Conservation (phyloP, 2,329 filamentous ascomycete genomes). For the Sporothrix mexicana region DNA sequence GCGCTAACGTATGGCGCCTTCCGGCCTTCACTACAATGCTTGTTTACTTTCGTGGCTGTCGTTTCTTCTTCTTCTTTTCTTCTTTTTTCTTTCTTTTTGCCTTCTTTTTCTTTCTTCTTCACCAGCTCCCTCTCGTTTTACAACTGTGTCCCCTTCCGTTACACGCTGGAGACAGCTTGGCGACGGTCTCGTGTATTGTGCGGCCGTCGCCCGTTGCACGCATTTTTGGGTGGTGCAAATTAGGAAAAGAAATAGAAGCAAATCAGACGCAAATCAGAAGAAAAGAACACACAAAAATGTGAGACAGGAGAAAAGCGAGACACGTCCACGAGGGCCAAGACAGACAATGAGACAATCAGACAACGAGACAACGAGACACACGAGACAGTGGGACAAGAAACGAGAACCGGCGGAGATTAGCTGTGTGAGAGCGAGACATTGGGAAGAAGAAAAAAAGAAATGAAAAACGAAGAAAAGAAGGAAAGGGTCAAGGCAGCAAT, state of each 20-base stretch:
- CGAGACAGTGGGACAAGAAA: conserved; percentile 10
- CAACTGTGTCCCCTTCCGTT: not conserved
- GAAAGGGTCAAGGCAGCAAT: no score
- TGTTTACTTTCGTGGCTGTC: conserved; percentile 9
- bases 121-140: no score
- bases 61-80: not conserved
- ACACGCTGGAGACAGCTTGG: not conserved
- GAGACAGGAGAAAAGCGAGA: conserved; percentile 3
- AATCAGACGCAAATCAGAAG: not conserved
- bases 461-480: not conserved
- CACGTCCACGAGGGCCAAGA: conserved; percentile 20
- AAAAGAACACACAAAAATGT: not conserved
- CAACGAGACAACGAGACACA: not conserved
- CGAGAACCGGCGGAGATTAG: conserved; percentile 7
- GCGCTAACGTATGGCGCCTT: not conserved
- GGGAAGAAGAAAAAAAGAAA: not conserved
- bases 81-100: not conserved
- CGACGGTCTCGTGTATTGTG: not conserved
- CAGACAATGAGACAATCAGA: conserved; percentile 14
- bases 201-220: conserved; percentile 1
- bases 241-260: not conserved
- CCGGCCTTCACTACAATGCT: not conserved
- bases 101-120: not conserved
- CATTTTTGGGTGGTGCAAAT: not conserved
- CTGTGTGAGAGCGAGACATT: conserved; percentile 26